These are phyloP conservation scores for Neohortaea acidophila DNA, from an alignment of 495 filamentous ascomycete species.

Conservation along the genomic window DNA sequence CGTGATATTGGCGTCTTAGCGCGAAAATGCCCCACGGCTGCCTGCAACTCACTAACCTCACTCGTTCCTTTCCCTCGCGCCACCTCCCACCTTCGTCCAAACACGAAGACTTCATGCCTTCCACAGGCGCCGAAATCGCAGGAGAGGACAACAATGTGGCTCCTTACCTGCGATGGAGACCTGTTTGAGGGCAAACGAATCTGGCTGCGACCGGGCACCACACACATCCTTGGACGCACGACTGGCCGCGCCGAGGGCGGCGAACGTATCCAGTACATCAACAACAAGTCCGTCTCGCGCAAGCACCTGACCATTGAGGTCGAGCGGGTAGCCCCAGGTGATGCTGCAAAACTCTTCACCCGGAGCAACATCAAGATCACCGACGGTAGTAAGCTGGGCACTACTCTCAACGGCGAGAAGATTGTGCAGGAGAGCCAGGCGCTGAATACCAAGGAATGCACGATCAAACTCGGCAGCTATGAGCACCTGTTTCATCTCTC, in stretches of 20 bases:
- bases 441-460: constrained; percentile 42
- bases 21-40: no score
- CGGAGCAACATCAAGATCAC: constrained; percentile 48
- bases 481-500: constrained; percentile 44
- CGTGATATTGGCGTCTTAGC: no score
- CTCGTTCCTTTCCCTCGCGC: no score
- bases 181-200: constrained; percentile 25
- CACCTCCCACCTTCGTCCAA: no score
- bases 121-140: background rate
- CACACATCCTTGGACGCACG: constrained; percentile 27
- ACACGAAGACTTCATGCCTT: no score
- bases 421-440: constrained; percentile 34
- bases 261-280: constrained; percentile 25
- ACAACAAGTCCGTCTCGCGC: constrained; percentile 67
- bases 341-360: constrained; percentile 47
- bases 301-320: constrained; percentile 74
- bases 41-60: no score
- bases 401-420: constrained; percentile 54
- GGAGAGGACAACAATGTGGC: constrained; percentile 22
- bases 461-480: constrained; percentile 51
- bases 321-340: constrained; percentile 44
- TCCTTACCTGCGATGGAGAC: constrained; percentile 22
- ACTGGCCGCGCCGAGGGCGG: constrained; percentile 6
- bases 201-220: constrained; percentile 26
- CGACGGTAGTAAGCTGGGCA: constrained; percentile 60